phyloP scores from a whole-genome alignment of 352 stramenopile species.

The Phytophthora capsici region DNA sequence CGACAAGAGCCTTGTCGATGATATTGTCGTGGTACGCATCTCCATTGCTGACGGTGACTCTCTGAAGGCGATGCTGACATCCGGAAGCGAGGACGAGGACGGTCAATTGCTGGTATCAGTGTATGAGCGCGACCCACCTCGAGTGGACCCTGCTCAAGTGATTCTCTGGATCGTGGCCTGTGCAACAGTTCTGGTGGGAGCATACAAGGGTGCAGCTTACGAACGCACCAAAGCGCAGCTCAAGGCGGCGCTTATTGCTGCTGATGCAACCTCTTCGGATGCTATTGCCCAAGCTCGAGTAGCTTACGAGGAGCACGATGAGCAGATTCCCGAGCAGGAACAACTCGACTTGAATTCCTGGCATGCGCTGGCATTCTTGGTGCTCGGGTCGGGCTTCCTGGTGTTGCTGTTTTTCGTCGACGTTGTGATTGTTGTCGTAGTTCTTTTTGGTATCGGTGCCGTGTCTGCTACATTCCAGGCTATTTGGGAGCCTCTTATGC shows the following conservation, averaged over 20 bases:
- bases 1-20: slow-evolving; percentile 48
- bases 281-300: slow-evolving; percentile 53
- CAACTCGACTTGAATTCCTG: slow-evolving; percentile 87
- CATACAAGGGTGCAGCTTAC: slow-evolving; percentile 71
- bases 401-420: slow-evolving; percentile 92
- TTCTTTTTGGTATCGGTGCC: slow-evolving; percentile 66
- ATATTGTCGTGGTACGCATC: slow-evolving; percentile 75
- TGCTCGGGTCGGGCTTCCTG: slow-evolving; percentile 90
- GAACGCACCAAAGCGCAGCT: slow-evolving; percentile 74
- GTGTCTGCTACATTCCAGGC: slow-evolving; percentile 62
- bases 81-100: slow-evolving; percentile 26
- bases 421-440: slow-evolving; percentile 79
- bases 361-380: slow-evolving; percentile 91
- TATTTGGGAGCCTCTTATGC: slow-evolving; percentile 68
- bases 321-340: slow-evolving; percentile 60
- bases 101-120: slow-evolving; percentile 58
- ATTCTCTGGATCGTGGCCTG: slow-evolving; percentile 84
- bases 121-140: slow-evolving; percentile 65
- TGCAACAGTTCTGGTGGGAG: slow-evolving; percentile 70
- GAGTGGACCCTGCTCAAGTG: slow-evolving; percentile 67
- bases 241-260: slow-evolving; percentile 50
- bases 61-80: slow-evolving; percentile 52
- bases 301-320: slow-evolving; percentile 66
- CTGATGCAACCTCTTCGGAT: slow-evolving; percentile 61
- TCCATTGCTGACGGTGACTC: slow-evolving; percentile 62